phyloP scores from a whole-genome alignment of 345 rosid species.

The Brassica rapa region DNA sequence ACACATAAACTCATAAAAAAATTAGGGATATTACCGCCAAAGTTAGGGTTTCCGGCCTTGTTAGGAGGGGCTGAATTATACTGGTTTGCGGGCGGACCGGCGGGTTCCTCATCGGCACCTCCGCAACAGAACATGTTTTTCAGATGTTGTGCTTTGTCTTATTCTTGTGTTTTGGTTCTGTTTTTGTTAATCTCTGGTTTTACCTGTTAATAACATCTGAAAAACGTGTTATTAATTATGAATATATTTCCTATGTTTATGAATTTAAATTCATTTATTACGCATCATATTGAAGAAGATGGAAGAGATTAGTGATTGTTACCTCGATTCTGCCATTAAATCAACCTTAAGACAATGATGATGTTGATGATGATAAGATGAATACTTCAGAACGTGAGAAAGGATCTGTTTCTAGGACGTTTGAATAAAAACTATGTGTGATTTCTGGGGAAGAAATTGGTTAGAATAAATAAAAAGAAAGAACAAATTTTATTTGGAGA shows the following conservation, averaged over 20 bases:
- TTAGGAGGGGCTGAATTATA: conserved; percentile 73
- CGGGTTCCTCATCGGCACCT: conserved; percentile 79
- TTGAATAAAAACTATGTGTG: conserved; percentile 7
- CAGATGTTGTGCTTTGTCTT: conserved; percentile 30
- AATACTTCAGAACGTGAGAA: conserved; percentile 18
- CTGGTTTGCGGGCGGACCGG: conserved; percentile 68
- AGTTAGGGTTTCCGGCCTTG: conserved; percentile 57
- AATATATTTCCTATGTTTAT: background rate
- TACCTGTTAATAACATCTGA: conserved; percentile 29
- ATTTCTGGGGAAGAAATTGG: conserved; percentile 6
- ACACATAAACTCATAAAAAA: background rate
- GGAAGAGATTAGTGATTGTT: conserved; percentile 16
- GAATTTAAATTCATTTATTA: background rate
- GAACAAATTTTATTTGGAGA: conserved; percentile 19
- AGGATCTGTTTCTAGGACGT: conserved; percentile 1
- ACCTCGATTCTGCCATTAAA: conserved; percentile 34
- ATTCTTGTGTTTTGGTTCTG: conserved; percentile 18
- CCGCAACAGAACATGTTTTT: conserved; percentile 85
- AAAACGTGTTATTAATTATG: background rate
- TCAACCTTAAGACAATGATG: conserved; percentile 3
- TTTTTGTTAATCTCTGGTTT: conserved; percentile 17
- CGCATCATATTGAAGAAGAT: background rate
- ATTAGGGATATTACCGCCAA: conserved; percentile 37
- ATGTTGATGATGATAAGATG: conserved; percentile 8
- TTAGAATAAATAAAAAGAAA: background rate